These are phyloP conservation scores for Amphicarpaea edgeworthii DNA, from an alignment of 306 rosid species.

Conservation along the genomic window DNA sequence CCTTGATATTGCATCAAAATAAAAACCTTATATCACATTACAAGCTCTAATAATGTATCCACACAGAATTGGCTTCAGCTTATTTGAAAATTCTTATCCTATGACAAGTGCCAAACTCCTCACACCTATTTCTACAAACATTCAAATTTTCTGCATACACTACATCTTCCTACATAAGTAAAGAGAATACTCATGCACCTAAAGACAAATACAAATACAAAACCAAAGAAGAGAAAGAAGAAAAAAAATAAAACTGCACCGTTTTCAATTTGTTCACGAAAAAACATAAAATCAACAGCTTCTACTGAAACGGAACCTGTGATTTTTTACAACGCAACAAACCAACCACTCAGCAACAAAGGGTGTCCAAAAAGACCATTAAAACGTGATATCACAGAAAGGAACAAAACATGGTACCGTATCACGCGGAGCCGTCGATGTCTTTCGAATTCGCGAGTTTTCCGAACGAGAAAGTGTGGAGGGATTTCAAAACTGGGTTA, in stretches of 20 bases:
- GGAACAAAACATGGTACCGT: constrained; percentile 2
- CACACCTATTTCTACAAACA: not conserved
- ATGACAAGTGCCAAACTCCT: not conserved
- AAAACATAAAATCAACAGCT: not conserved
- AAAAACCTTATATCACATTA: not conserved
- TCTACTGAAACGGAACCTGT: not conserved
- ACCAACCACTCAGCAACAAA: not conserved
- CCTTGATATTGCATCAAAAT: not conserved
- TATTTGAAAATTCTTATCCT: not conserved
- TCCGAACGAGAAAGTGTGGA: not conserved
- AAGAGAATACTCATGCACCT: not conserved
- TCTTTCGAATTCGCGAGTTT: not conserved
- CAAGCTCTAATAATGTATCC: not conserved
- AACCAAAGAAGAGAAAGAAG: not conserved
- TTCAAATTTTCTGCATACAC: not conserved
- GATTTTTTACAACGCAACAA: not conserved
- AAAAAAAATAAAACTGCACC: no score
- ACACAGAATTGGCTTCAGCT: not conserved
- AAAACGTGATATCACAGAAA: not conserved
- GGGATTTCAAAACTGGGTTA: not conserved
- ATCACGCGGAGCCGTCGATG: not conserved
- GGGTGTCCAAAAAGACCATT: not conserved
- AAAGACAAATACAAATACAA: not conserved
- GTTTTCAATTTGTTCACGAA: not conserved
- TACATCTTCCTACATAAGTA: not conserved